phyloP scores from a whole-genome alignment of 495 filamentous ascomycete genomes.

The Tuber brumale region DNA sequence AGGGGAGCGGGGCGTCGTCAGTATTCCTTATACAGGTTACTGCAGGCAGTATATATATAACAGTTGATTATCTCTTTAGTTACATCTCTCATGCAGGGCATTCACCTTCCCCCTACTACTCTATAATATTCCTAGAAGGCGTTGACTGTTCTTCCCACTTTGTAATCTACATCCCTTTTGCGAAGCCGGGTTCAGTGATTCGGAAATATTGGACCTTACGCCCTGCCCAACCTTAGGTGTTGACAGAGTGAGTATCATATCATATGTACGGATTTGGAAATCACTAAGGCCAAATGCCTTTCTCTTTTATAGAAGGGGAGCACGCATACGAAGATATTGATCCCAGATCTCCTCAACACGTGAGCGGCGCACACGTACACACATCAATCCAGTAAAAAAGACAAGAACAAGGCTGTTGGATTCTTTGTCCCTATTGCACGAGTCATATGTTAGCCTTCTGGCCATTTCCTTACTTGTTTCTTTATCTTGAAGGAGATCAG shows the following conservation, averaged over 20 bases:
- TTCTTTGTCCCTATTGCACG: too few relatives aligned
- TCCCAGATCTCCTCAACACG: neutral
- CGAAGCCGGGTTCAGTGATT: neutral
- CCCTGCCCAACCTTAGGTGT: too few relatives aligned
- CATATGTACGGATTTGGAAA: neutral
- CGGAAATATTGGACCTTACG: neutral
- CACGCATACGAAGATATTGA: too few relatives aligned
- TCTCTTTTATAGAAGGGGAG: neutral
- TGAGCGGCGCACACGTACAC: neutral
- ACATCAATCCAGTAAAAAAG: neutral
- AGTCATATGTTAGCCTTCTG: too few relatives aligned
- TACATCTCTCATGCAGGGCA: neutral
- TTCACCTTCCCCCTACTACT: neutral
- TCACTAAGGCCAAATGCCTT: neutral
- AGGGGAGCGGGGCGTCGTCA: neutral
- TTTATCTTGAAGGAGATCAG: too few relatives aligned
- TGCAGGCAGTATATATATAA: neutral
- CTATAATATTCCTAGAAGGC: neutral
- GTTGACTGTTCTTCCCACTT: neutral
- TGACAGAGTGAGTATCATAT: too few relatives aligned
- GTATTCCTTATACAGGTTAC: neutral
- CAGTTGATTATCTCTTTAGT: neutral
- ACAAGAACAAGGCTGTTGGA: too few relatives aligned
- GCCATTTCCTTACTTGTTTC: too few relatives aligned
- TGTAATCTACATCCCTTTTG: neutral